Percentiles rank a stretch among this genome's conserved stretches.
Conservation (phyloP, 1,139 yeast species). For the Scheffersomyces segobiensis region DNA sequence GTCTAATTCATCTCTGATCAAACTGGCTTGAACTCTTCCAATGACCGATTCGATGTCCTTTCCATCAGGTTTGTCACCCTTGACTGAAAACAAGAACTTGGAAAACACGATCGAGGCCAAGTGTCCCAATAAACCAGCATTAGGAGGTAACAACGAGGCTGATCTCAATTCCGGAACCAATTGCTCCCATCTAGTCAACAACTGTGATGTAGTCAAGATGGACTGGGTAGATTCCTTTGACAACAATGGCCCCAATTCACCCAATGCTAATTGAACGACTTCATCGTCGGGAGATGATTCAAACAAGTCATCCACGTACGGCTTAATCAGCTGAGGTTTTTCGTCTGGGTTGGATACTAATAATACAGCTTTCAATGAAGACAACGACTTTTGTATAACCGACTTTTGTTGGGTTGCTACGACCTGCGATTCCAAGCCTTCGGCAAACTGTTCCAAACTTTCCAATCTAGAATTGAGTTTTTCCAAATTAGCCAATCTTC, state of each 20-base stretch:
- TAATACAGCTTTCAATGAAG: conserved; percentile 53
- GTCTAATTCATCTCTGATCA: conserved; percentile 76
- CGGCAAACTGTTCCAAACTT: conserved; percentile 59
- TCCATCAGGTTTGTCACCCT: conserved; percentile 60
- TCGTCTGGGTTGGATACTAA: conserved; percentile 25
- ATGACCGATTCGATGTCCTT: conserved; percentile 86
- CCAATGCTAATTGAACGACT: conserved; percentile 35
- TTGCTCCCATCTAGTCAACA: conserved; percentile 69
- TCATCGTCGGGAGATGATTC: conserved; percentile 46
- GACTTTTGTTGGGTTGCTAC: conserved; percentile 56
- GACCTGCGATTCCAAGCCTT: conserved; percentile 58
- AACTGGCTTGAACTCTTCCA: conserved; percentile 78
- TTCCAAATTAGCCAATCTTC: conserved; percentile 70
- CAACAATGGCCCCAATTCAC: conserved; percentile 41
- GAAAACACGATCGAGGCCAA: conserved; percentile 78
- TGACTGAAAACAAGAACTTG: conserved; percentile 66
- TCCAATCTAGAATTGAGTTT: conserved; percentile 59
- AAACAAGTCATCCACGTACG: conserved; percentile 51
- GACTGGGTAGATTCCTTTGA: conserved; percentile 57
- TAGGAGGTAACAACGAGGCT: conserved; percentile 86
- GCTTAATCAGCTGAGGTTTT: conserved; percentile 34
- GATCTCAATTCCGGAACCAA: conserved; percentile 86
- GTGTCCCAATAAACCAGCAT: conserved; percentile 94
- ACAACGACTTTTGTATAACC: conserved; percentile 56
- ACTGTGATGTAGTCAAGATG: conserved; percentile 64